Evolutionary conservation across 116 monocot species (phyloP).

Genomic region (Trichopus zeylanicus): DNA sequence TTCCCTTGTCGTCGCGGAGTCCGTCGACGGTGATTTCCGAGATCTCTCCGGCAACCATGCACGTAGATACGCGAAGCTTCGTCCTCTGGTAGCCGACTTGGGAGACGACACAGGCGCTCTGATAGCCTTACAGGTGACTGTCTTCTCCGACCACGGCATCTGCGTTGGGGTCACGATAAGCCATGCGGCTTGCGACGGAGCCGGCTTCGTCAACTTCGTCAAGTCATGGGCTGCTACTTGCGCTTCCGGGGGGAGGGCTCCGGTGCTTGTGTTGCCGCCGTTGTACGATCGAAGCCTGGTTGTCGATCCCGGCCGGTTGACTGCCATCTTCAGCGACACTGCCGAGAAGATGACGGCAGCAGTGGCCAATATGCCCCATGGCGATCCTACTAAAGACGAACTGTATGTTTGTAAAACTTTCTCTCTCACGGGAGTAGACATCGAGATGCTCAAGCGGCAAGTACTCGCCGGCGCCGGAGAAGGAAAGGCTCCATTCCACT

Average conservation of each 20-base stretch:
- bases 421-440: conserved; percentile 7
- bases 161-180: conserved; percentile 22
- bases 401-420: conserved; percentile 12
- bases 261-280: background rate
- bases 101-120: background rate
- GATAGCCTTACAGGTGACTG: conserved; percentile 29
- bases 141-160: conserved; percentile 31
- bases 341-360: background rate
- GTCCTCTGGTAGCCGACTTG: conserved; percentile 8
- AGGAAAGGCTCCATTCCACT: conserved; percentile 4
- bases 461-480: background rate
- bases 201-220: conserved; percentile 28
- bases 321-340: background rate
- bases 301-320: conserved; percentile 7
- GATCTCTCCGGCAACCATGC: conserved; percentile 10
- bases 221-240: conserved; percentile 34
- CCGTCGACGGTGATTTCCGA: conserved; percentile 11
- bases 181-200: conserved; percentile 39
- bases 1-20: conserved; percentile 12
- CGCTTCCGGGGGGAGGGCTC: background rate
- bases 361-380: too few species aligned
- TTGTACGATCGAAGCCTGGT: conserved; percentile 18
- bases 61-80: conserved; percentile 2
- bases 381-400: background rate
- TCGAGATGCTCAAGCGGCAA: conserved; percentile 15